Conservation (phyloP, 2,329 filamentous ascomycete species). For the Xylogone sp. region DNA sequence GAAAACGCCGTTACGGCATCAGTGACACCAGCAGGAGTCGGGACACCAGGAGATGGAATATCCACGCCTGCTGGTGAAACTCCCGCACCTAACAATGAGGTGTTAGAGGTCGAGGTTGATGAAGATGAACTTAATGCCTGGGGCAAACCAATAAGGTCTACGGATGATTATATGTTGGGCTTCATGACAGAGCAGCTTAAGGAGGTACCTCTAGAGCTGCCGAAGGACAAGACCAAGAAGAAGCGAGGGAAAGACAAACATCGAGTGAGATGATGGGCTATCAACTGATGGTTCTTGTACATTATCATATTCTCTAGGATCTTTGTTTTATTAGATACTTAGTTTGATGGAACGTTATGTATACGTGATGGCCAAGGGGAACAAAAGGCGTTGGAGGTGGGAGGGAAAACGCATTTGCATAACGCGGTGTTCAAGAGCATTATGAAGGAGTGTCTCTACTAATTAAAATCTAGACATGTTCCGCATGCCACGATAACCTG, state of each 20-base stretch:
- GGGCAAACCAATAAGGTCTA: slow-evolving; percentile 53
- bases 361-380: slow-evolving; percentile 12
- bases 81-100: slow-evolving; percentile 15
- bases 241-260: slow-evolving; percentile 38
- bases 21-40: slow-evolving; percentile 22
- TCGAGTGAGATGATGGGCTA: slow-evolving; percentile 20
- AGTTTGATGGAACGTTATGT: slow-evolving; percentile 10
- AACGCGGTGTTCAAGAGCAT: background rate
- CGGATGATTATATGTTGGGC: slow-evolving; percentile 73
- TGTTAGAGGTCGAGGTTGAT: slow-evolving; percentile 23
- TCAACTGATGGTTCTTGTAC: slow-evolving; percentile 10
- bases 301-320: slow-evolving; percentile 13
- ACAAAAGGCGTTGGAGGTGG: slow-evolving; percentile 10
- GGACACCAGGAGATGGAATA: slow-evolving; percentile 21
- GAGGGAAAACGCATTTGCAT: background rate
- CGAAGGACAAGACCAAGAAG: slow-evolving; percentile 60
- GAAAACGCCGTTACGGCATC: slow-evolving; percentile 48
- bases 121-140: slow-evolving; percentile 55
- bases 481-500: too few species aligned
- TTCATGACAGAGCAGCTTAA: slow-evolving; percentile 62
- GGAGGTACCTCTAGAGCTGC: slow-evolving; percentile 57
- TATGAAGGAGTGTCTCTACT: background rate
- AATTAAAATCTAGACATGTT: background rate
- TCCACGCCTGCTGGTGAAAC: slow-evolving; percentile 39
- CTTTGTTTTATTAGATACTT: slow-evolving; percentile 16